Evolutionary conservation across 2,329 filamentous ascomycete species (phyloP).

Genomic region (Paecilomyces variotii): DNA sequence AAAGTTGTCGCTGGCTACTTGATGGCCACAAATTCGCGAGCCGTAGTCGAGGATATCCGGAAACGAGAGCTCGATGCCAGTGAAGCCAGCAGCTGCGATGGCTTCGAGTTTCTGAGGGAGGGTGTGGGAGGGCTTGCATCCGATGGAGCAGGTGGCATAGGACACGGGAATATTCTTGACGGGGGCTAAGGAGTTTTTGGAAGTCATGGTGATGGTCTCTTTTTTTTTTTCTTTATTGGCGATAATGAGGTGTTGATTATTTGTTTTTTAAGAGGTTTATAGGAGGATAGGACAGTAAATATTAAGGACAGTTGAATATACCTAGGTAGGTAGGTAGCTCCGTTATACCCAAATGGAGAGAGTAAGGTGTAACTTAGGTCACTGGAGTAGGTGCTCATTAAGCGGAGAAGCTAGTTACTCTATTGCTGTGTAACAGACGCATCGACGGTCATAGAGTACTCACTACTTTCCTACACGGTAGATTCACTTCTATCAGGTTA

Average conservation of each 20-base stretch:
- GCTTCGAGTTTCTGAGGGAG: slow-evolving; percentile 33
- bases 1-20: slow-evolving; percentile 53
- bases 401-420: too few relatives aligned
- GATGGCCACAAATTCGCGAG: slow-evolving; percentile 40
- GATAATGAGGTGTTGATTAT: too few relatives aligned
- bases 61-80: slow-evolving; percentile 65
- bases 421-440: neutral
- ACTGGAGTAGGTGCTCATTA: too few relatives aligned
- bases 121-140: slow-evolving; percentile 23
- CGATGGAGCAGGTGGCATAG: slow-evolving; percentile 38
- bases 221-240: too few relatives aligned
- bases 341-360: too few relatives aligned
- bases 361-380: too few relatives aligned
- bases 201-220: slow-evolving; percentile 1
- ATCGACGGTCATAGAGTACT: neutral
- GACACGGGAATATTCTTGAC: slow-evolving; percentile 26
- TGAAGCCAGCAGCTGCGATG: slow-evolving; percentile 39
- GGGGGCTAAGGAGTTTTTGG: slow-evolving; percentile 7
- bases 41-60: slow-evolving; percentile 62
- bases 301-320: too few relatives aligned
- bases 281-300: too few relatives aligned
- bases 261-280: too few relatives aligned
- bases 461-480: neutral
- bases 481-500: neutral
- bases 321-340: too few relatives aligned